Evolutionary conservation across 2,329 filamentous ascomycete species (phyloP).

Genomic region (Gaeumannomyces tritici): DNA sequence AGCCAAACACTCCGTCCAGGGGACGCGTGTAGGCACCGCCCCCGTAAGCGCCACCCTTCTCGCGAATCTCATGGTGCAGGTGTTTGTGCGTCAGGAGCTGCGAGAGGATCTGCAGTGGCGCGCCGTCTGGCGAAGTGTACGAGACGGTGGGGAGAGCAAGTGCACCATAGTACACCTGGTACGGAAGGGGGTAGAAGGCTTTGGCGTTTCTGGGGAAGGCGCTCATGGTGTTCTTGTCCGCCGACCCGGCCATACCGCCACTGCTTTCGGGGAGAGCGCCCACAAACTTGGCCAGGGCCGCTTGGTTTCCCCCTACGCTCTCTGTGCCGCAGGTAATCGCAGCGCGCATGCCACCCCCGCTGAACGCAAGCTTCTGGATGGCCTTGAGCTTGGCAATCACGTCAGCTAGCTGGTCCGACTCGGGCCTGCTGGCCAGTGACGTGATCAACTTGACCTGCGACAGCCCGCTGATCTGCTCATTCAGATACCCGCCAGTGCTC

Average conservation of each 20-base stretch:
- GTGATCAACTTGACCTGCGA: constrained; percentile 82
- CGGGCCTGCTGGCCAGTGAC: constrained; percentile 62
- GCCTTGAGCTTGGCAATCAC: constrained; percentile 75
- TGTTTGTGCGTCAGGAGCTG: constrained; percentile 95
- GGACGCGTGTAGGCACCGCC: constrained; percentile 77
- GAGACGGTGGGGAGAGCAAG: constrained; percentile 74
- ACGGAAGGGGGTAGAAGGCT: constrained; percentile 87
- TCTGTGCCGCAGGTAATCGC: constrained; percentile 80
- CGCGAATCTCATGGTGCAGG: constrained; percentile 91
- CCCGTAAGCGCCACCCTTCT: constrained; percentile 95
- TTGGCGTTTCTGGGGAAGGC: constrained; percentile 45
- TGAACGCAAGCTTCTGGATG: constrained; percentile 72
- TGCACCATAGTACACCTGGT: constrained; percentile 93
- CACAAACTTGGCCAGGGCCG: constrained; percentile 63
- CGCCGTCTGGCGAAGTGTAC: constrained; percentile 66
- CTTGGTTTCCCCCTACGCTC: constrained; percentile 60
- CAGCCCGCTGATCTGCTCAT: constrained; percentile 82
- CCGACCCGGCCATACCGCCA: constrained; percentile 15
- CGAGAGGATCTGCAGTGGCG: constrained; percentile 77
- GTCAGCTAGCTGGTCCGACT: constrained; percentile 60
- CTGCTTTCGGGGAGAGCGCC: constrained; percentile 36
- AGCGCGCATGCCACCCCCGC: constrained; percentile 53
- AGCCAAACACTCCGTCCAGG: constrained; percentile 78
- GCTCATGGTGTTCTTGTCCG: constrained; percentile 8
- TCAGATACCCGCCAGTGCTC: constrained; percentile 59